phyloP scores from a whole-genome alignment of 768 basidiomycete species.

The Suillus luteus region DNA sequence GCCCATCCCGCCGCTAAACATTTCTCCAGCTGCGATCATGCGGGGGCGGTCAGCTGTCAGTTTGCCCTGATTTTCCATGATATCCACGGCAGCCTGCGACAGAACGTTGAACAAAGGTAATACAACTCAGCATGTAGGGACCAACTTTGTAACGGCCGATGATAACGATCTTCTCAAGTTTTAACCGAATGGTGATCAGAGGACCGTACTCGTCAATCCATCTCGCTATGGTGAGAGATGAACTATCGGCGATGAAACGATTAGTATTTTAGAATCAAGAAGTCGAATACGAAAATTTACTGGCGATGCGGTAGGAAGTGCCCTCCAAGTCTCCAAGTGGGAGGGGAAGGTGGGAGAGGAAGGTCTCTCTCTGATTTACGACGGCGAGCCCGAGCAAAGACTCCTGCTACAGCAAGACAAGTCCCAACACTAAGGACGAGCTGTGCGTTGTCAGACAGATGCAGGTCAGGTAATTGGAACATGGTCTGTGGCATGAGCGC shows the following conservation, averaged over 20 bases:
- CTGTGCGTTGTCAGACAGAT: neutral
- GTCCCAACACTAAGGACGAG: neutral
- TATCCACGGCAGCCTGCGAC: neutral
- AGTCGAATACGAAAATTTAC: neutral
- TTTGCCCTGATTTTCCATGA: neutral
- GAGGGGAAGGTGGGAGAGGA: constrained; percentile 1
- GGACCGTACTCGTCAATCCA: neutral
- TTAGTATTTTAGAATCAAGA: neutral
- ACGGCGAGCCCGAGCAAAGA: neutral
- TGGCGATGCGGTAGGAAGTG: neutral
- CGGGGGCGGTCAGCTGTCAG: neutral
- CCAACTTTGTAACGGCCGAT: neutral
- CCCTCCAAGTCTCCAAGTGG: neutral
- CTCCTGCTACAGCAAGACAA: neutral
- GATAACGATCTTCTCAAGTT: neutral
- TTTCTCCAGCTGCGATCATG: constrained; percentile 1
- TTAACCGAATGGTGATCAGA: neutral
- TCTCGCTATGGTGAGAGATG: neutral
- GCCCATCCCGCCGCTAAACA: neutral
- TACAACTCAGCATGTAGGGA: neutral
- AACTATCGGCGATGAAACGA: neutral
- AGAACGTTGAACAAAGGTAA: neutral
- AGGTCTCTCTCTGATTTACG: neutral
- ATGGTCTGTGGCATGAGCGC: neutral
- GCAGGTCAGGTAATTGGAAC: neutral